Evolutionary conservation across 352 stramenopile genomes (phyloP).

Genomic region (Pythium guiyangense): DNA sequence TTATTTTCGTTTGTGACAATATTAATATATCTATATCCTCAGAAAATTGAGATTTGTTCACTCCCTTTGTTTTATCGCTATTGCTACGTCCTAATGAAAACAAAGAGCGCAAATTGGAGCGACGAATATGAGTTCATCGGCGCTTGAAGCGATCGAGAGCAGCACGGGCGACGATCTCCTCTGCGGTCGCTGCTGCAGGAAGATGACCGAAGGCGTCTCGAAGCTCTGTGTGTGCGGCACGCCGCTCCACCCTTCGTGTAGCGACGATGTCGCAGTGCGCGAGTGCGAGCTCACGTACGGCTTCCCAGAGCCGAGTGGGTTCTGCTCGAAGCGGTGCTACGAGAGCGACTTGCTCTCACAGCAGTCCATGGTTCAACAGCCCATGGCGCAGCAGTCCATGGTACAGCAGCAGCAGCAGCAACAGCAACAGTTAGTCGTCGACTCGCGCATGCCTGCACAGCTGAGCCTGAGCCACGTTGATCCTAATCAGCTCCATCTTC

Average conservation of each 20-base stretch:
- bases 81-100: too few species aligned
- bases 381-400: neutral
- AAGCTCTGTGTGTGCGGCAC: conserved; percentile 32
- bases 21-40: neutral
- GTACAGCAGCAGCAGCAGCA: neutral
- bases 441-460: neutral
- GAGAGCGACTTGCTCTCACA: conserved; percentile 19
- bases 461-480: too few species aligned
- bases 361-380: conserved; percentile 3
- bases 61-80: too few species aligned
- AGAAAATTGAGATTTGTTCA: too few species aligned
- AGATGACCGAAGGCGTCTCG: conserved; percentile 22
- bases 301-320: conserved; percentile 23
- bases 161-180: conserved; percentile 2
- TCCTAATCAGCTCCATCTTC: too few species aligned
- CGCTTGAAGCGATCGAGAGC: neutral
- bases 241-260: conserved; percentile 32
- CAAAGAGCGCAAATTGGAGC: too few species aligned
- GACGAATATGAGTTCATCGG: too few species aligned
- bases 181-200: conserved; percentile 27
- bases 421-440: neutral
- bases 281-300: conserved; percentile 33
- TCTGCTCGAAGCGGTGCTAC: conserved; percentile 41
- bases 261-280: conserved; percentile 26
- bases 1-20: too few species aligned